Conservation (phyloP, 371 early-diverging fungal species). For the Lichtheimia ornata region DNA sequence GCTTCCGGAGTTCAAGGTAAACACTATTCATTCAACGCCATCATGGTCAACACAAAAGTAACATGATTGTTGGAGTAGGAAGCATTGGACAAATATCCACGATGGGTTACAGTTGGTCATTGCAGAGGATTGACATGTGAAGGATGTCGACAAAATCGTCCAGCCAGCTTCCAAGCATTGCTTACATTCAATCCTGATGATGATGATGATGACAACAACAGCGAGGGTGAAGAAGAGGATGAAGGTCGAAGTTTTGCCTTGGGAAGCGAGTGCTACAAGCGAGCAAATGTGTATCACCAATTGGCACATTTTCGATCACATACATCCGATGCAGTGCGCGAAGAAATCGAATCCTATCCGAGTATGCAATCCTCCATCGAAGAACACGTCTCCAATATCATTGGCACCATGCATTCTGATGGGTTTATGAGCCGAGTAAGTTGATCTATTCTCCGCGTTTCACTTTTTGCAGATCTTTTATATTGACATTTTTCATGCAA, state of each 20-base stretch:
- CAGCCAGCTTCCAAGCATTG: slow-evolving; percentile 9
- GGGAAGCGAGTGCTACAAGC: slow-evolving; percentile 24
- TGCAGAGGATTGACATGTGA: slow-evolving; percentile 10
- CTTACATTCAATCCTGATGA: slow-evolving; percentile 11
- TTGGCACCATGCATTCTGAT: slow-evolving; percentile 7
- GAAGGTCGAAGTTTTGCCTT: slow-evolving; percentile 12
- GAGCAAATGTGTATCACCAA: slow-evolving; percentile 23
- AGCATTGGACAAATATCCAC: slow-evolving; percentile 21
- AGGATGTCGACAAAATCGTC: slow-evolving; percentile 21
- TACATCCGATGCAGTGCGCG: slow-evolving; percentile 13
- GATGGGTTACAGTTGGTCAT: slow-evolving; percentile 2
- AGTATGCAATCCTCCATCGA: background rate
- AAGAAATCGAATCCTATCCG: slow-evolving; percentile 15
- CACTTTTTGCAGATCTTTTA: background rate
- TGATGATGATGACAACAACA: background rate
- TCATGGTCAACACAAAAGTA: background rate
- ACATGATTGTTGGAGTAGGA: slow-evolving; percentile 3
- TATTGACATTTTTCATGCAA: background rate
- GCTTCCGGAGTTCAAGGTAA: slow-evolving; percentile 23
- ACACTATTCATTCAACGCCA: background rate
- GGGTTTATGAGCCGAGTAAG: slow-evolving; percentile 13
- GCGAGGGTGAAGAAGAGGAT: background rate
- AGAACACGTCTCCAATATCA: background rate
- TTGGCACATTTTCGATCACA: slow-evolving; percentile 24
- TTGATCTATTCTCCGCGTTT: background rate